Evolutionary conservation across 2,329 filamentous ascomycete genomes (phyloP), one percentile per base, ranked within the genome.

Genomic region (Dothiorella sarmentorum): DNA sequence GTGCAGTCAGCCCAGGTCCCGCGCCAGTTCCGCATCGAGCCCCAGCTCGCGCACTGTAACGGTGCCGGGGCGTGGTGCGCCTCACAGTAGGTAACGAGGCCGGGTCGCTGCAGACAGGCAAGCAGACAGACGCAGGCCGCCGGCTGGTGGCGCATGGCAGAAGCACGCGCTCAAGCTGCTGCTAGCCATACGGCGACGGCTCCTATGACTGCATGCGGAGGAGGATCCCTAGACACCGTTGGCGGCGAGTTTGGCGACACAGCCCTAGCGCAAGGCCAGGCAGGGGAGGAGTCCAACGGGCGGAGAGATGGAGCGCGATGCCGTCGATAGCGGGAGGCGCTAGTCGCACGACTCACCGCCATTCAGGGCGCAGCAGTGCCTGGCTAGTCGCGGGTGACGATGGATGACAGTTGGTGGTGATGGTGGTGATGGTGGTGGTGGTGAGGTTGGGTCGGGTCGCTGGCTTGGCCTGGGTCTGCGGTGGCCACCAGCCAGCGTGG

Each of bases 241-340:
- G 45, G 45, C 31, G 29, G 45, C 45, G 45, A 37, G 20, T 55
- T 24, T 55, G 35, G 51, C 51, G 49, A 33, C 35, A 31, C 35
- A 55, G 51, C 51, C 51, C 51, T 55, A 42, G 37, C 35, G 51
- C 49, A 53, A 38, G 31, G 49, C 49, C 31, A 53, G 49, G 31
- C 35, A 38, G 22, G 27, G 51, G 51, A 35, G 11, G 17, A 17
- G 35, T 27, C n/a, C 49, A 53, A 53, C 49, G 49, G 29, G 44
- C 44, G 29, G 27, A 17, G 10, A 29, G 29, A 27, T 22, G 24
- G 24, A n/a, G 24, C 43, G 43, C 43, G 40, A 22, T n/a, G 22
- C 45, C 18, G 29, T 27, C 45, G 45, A 51, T 51, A 51, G 45
- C 26, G 18, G 31, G 29, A 18, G 45, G 29, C 29, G 45, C 45